A percentile compares a stretch with the other conserved stretches of the same genome.
These are phyloP conservation scores for Metschnikowia reukaufii DNA, from an alignment of 805 yeast genomes.

Conservation along the genomic window DNA sequence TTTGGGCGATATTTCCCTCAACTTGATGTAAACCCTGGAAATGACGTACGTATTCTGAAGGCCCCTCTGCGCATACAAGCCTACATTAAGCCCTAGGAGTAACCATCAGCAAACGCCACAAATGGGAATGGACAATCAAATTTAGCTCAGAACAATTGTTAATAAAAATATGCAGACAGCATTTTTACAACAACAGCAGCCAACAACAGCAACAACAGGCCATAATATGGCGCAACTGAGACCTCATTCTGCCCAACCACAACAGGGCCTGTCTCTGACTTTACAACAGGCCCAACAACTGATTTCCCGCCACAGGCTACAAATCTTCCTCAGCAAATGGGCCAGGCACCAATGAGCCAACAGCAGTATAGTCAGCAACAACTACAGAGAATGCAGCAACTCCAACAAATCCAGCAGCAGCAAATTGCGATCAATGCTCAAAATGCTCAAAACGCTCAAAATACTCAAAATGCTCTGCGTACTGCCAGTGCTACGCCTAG, in stretches of 20 bases:
- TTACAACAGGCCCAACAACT: slow-evolving; percentile 1
- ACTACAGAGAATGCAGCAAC: slow-evolving; percentile 10
- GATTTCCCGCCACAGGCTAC: slow-evolving; percentile 3
- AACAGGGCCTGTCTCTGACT: slow-evolving; percentile 2
- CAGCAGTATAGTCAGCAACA: slow-evolving; percentile 10
- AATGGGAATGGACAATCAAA: slow-evolving; percentile 6
- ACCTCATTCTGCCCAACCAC: slow-evolving; percentile 5
- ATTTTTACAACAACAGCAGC: slow-evolving; percentile 11
- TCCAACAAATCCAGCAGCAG: slow-evolving; percentile 13
- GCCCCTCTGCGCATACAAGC: slow-evolving; percentile 2
- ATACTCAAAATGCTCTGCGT: slow-evolving; percentile 1
- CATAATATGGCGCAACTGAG: slow-evolving; percentile 13
- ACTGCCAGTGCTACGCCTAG: slow-evolving; percentile 1
- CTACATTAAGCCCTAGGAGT: neutral
- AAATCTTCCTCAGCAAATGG: slow-evolving; percentile 2
- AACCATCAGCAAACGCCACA: slow-evolving; percentile 8
- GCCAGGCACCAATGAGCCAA: slow-evolving; percentile 4
- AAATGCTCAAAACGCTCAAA: slow-evolving; percentile 6
- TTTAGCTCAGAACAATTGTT: slow-evolving; percentile 19
- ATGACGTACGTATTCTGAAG: neutral
- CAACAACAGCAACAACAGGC: slow-evolving; percentile 1
- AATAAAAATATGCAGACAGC: slow-evolving; percentile 9
- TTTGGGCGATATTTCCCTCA: neutral
- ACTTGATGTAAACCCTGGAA: slow-evolving; percentile 1
- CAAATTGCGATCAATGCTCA: slow-evolving; percentile 1